A percentile compares a stretch with the other conserved stretches of the same genome.
phyloP scores from a whole-genome alignment of 2,329 filamentous ascomycete genomes.

The Microdochium bolleyi region DNA sequence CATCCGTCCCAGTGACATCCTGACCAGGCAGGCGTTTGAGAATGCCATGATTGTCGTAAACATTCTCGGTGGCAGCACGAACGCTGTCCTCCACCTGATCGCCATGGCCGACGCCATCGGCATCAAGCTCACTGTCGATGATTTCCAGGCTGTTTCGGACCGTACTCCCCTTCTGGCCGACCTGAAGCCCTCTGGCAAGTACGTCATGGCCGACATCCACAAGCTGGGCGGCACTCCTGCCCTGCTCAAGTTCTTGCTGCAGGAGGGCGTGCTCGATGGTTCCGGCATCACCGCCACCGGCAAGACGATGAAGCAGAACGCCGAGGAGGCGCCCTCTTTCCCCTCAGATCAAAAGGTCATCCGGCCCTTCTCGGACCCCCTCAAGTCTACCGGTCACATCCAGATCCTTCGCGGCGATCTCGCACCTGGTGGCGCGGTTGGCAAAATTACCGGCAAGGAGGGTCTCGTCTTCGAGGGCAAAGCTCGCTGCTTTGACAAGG shows the following conservation, averaged over 20 bases:
- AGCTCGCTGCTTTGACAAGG: slow-evolving; percentile 77
- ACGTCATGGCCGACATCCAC: slow-evolving; percentile 77
- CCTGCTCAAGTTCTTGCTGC: slow-evolving; percentile 80
- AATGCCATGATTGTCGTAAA: slow-evolving; percentile 79
- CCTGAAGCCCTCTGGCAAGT: slow-evolving; percentile 78
- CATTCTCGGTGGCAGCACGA: slow-evolving; percentile 77
- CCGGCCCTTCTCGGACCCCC: slow-evolving; percentile 70
- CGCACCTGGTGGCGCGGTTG: slow-evolving; percentile 78
- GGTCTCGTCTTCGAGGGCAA: slow-evolving; percentile 75
- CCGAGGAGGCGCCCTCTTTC: slow-evolving; percentile 66
- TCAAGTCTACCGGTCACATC: slow-evolving; percentile 81
- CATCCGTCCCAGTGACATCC: slow-evolving; percentile 68
- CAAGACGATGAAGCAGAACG: slow-evolving; percentile 82
- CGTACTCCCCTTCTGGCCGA: slow-evolving; percentile 73
- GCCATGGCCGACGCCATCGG: slow-evolving; percentile 77
- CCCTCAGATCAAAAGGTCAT: slow-evolving; percentile 75
- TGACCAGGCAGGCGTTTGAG: slow-evolving; percentile 75
- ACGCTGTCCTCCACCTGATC: slow-evolving; percentile 77
- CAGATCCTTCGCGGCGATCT: slow-evolving; percentile 82
- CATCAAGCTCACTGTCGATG: slow-evolving; percentile 71
- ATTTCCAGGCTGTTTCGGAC: slow-evolving; percentile 78
- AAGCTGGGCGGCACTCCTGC: slow-evolving; percentile 82
- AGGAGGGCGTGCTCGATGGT: slow-evolving; percentile 75
- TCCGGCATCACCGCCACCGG: slow-evolving; percentile 78
- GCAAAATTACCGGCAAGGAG: slow-evolving; percentile 93